Conservation (phyloP, 257 asterid species). For the Penstemon newberryi region DNA sequence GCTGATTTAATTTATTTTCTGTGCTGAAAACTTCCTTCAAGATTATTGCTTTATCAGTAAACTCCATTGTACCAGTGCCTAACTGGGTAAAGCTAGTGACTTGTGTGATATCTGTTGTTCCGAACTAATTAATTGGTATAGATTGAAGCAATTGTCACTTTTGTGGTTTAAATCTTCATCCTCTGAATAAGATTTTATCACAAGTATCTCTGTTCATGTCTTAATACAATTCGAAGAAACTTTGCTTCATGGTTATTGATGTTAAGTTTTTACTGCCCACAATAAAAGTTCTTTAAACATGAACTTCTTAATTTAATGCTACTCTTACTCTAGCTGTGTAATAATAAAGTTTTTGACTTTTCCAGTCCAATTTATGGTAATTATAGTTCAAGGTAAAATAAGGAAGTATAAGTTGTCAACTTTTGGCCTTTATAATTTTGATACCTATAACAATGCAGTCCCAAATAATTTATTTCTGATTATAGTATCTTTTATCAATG, state of each 20-base stretch:
- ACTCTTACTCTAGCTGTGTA: constrained; percentile 18
- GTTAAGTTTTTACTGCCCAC: neutral
- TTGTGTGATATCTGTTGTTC: neutral
- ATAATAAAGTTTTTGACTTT: neutral
- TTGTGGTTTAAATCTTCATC: neutral
- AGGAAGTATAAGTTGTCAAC: neutral
- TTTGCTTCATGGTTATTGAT: neutral
- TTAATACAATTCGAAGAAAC: too few species aligned
- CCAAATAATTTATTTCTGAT: neutral
- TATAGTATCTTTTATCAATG: constrained; percentile 4
- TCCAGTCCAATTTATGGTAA: neutral
- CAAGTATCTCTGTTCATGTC: too few species aligned
- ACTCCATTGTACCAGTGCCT: neutral
- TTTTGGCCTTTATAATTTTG: constrained; percentile 14
- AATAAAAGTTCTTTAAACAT: neutral
- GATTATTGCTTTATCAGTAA: constrained; percentile 3
- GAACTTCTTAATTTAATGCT: constrained; percentile 23
- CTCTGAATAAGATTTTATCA: too few species aligned
- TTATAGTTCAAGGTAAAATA: neutral
- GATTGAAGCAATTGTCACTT: too few species aligned
- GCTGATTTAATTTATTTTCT: too few species aligned
- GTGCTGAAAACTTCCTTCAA: neutral
- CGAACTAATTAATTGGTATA: too few species aligned
- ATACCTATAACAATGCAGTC: constrained; percentile 14
- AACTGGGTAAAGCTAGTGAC: neutral